Base-by-base conservation (phyloP, 768 basidiomycete species). In the Flagelloscypha sp. region DNA sequence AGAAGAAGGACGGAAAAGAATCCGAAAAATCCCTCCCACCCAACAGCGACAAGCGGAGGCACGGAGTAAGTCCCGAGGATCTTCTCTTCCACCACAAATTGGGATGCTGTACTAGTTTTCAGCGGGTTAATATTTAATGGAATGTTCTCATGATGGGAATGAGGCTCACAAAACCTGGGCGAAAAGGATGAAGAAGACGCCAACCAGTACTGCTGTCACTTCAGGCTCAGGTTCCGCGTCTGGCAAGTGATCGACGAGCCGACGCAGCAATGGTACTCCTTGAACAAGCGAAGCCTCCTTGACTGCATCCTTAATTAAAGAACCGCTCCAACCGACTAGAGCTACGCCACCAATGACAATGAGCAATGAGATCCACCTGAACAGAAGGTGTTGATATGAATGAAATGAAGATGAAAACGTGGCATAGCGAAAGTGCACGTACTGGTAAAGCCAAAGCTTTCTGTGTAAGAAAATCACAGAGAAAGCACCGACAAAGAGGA, bases 71-170 rank as follows among this genome's bases (percentile, higher is more conserved):
- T 74, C 50, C 76, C 65, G 83, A 98, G 80, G 48, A 98, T 92
- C 66, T 86, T 93, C 63, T 97, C 94, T 69, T 98, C 95, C 11
- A 95, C 72, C 29, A 97, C 93, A 53, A 93, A 93, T 55, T 93
- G 90, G 7, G 78, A 76, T 37, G 90, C 90, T 19, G 87, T 85
- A 63, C 87, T 92, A 54, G n/a, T n/a, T n/a, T n/a, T n/a, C n/a
- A n/a, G n/a, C n/a, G n/a, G n/a, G n/a, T n/a, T n/a, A n/a, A n/a
- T n/a, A n/a, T n/a, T n/a, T n/a, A n/a, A n/a, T n/a, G n/a, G n/a
- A n/a, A n/a, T n/a, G n/a, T n/a, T n/a, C n/a, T n/a, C 16, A 22
- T 20, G 25, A 36, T 27, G 39, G 24, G 24, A 40, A 40, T 41
- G 24, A 38, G 25, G 53, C 82, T 68, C 55, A 89, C 86, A 97